Evolutionary conservation across 2,329 filamentous ascomycete genomes (phyloP).

Genomic region (Blumeria graminis): DNA sequence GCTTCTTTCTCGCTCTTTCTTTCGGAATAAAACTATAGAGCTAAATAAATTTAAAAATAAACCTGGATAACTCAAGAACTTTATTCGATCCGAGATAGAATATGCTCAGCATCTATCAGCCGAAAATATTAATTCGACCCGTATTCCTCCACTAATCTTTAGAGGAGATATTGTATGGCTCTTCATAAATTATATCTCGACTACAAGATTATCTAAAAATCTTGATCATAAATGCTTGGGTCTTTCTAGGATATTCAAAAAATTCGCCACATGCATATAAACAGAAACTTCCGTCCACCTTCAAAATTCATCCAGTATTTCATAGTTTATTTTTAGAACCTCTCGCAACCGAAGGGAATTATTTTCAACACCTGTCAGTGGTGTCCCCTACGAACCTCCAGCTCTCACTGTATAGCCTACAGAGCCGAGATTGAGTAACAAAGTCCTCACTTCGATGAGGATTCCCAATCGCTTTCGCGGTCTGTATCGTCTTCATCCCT

Average conservation of each 20-base stretch:
- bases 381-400: too few species aligned
- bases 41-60: not conserved
- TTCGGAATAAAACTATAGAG: not conserved
- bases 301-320: constrained; percentile 1
- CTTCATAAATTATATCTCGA: not conserved
- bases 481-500: too few species aligned
- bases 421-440: too few species aligned
- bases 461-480: too few species aligned
- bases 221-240: not conserved
- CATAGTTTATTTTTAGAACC: too few species aligned
- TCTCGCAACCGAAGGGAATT: too few species aligned
- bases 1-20: not conserved
- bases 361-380: too few species aligned
- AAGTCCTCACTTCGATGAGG: too few species aligned
- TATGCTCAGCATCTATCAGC: not conserved
- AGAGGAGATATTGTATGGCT: constrained; percentile 1
- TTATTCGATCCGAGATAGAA: not conserved
- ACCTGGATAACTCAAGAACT: not conserved
- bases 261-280: not conserved
- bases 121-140: not conserved
- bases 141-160: not conserved
- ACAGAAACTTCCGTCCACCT: not conserved
- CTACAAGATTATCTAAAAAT: not conserved
- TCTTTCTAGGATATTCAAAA: constrained; percentile 1
- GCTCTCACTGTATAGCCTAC: too few species aligned